These are phyloP conservation scores for Lepidium didymum DNA, from an alignment of 345 rosid species.

Conservation along the genomic window DNA sequence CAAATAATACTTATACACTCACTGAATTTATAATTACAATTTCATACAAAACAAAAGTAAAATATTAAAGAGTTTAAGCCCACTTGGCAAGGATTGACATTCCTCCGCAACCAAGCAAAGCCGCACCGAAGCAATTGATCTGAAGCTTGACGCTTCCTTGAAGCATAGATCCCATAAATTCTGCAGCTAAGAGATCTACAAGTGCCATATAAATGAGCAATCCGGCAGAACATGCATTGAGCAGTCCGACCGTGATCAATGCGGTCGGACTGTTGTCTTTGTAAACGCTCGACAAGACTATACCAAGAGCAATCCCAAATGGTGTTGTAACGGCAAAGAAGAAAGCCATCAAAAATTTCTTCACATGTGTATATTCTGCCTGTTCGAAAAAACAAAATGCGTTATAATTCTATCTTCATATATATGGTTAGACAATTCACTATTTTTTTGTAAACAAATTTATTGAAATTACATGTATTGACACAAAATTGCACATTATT, in stretches of 20 bases:
- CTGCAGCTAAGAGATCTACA: slow-evolving; percentile 56
- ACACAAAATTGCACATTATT: neutral
- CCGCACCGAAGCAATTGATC: slow-evolving; percentile 37
- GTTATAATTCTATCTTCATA: neutral
- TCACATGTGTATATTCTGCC: slow-evolving; percentile 44
- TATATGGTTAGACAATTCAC: neutral
- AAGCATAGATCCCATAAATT: slow-evolving; percentile 63
- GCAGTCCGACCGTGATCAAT: slow-evolving; percentile 51
- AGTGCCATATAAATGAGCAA: slow-evolving; percentile 68
- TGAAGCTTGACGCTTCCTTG: slow-evolving; percentile 62
- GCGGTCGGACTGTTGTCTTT: slow-evolving; percentile 52
- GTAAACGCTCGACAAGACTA: slow-evolving; percentile 45
- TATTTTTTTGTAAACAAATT: neutral
- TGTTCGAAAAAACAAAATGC: neutral
- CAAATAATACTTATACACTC: neutral
- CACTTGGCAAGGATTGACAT: slow-evolving; percentile 74
- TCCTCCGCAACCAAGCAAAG: slow-evolving; percentile 55
- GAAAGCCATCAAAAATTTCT: slow-evolving; percentile 45
- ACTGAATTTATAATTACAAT: neutral
- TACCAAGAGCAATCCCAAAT: slow-evolving; percentile 51
- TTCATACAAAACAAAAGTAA: neutral
- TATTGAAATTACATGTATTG: neutral
- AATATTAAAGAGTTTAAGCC: slow-evolving; percentile 30
- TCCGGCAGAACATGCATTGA: slow-evolving; percentile 66
- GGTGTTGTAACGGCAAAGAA: slow-evolving; percentile 69